These are phyloP conservation scores for Funneliformis mosseae DNA, from an alignment of 192 early-diverging fungal genomes.

Conservation along the genomic window DNA sequence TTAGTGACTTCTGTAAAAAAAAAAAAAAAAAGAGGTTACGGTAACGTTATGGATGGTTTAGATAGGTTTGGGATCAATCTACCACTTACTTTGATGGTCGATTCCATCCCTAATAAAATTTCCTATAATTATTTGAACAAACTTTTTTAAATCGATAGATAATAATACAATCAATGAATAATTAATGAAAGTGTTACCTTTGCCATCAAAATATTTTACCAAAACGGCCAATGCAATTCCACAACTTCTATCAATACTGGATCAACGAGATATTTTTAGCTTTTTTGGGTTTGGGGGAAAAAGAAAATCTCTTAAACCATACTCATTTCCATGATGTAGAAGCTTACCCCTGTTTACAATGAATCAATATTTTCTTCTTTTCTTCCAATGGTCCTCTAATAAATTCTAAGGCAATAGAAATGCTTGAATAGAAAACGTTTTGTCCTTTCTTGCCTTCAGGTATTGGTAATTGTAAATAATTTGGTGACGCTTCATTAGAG, in stretches of 20 bases:
- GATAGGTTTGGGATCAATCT: not conserved
- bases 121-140: slow-evolving; percentile 15
- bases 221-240: slow-evolving; percentile 75
- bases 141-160: not conserved
- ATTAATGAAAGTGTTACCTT: slow-evolving; percentile 45
- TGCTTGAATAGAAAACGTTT: slow-evolving; percentile 55
- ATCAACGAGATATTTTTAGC: not conserved
- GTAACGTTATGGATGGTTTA: not conserved
- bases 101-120: slow-evolving; percentile 25
- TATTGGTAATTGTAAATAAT: slow-evolving; percentile 75
- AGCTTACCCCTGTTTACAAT: slow-evolving; percentile 71
- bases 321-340: too few relatives aligned
- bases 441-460: slow-evolving; percentile 91
- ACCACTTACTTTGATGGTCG: slow-evolving; percentile 28
- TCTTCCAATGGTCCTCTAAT: slow-evolving; percentile 42
- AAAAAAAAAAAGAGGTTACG: not conserved
- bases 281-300: not conserved
- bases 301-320: not conserved
- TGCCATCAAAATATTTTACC: slow-evolving; percentile 55
- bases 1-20: slow-evolving; percentile 47
- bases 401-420: slow-evolving; percentile 63
- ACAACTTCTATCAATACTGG: slow-evolving; percentile 70
- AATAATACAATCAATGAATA: not conserved
- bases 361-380: slow-evolving; percentile 61
- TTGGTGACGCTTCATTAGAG: not conserved